Base-by-base conservation (phyloP, 805 yeast genomes). In the Nematodospora valgi region DNA sequence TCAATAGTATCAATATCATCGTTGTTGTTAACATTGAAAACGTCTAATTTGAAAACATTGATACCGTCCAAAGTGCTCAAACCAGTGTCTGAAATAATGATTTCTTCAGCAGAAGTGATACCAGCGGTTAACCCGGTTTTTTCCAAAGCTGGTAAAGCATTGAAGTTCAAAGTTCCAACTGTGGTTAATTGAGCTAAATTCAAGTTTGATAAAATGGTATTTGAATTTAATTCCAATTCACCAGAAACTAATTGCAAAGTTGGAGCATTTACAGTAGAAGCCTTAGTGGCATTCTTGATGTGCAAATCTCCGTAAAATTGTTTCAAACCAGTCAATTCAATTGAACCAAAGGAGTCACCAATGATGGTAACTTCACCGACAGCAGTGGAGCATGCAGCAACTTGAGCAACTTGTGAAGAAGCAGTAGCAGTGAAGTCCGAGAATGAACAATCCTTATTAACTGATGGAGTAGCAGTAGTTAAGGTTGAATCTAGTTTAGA, bases 21-120 rank as follows among this genome's bases (percentile, higher is more conserved):
- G 80, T 93, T 93, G 83, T 93, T 93, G 88, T 88, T 89, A 55
- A 93, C 76, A 72, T 91, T 72, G 69, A 82, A 81, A 34, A 57
- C 59, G 56, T 64, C 54, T 58, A 70, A 56, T 56, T 62, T 38
- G 53, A 51, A 63, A 34, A 74, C 76, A 47, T 64, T 60, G 54
- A 83, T 71, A 63, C 93, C 93, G 38, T 73, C 76, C 54, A 85
- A 74, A 33, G 81, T 65, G 54, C 72, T 72, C 58, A 85, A 72
- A 49, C 78, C 70, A 46, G 93, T 84, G 68, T 85, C 89, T 34
- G 91, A 76, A 52, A 85, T 74, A 58, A 69, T 59, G 49, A 91
- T 73, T 39, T 76, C 64, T 57, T 78, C 76, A 56, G 94, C 89
- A 50, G 80, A 71, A 52, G 85, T 73, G 54, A 93, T 76, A 63